Base-by-base conservation (phyloP, 176 grass and related monocot genomes). In the Oryza meridionalis region DNA sequence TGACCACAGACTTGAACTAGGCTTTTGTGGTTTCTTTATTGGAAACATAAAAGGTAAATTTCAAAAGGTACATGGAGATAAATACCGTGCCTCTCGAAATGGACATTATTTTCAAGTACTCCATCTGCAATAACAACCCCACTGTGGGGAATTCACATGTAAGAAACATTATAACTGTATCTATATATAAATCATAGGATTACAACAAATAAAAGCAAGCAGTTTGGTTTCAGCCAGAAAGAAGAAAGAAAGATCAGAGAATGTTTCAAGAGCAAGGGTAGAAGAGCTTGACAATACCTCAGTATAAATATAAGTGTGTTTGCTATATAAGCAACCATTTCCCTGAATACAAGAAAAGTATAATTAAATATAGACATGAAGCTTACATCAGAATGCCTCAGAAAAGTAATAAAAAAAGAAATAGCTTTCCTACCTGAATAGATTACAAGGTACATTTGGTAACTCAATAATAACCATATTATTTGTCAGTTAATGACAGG, bases 101-200 rank as follows among this genome's bases (percentile, higher is more conserved):
- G 96, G 59, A 35, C 78, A 72, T 87, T 87, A 35, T 95, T 94
- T 84, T 93, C 76, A 7, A 98, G 88, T 71, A 98, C 83, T 43
- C 90, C 96, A 77, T 98, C 96, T 89, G 92, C 96, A 91, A 98
- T 98, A 84, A 95, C 96, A 72, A 98, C 96, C 45, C 96, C 96
- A 85, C 96, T 98, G 77, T 73, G 67, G 80, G 88, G 70, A 80
- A 84, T 68, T 68, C n/a, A 91, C 43, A 3, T 38, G 73, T 66
- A 61, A 90, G 51, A 87, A 70, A 68, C 29, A 68, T 76, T 81
- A 71, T 16, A 85, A 29, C 7, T 44, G 15, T 21, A 25, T 70
- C 29, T 25, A 4, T 15, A 77, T 29, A 37, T 59, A 9, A 76
- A 76, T 21, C 15, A 73, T 84, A 84, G 17, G 43, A 37, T 55